Conservation (phyloP, 495 filamentous ascomycete species). For the Aspergillus funiculosus region DNA sequence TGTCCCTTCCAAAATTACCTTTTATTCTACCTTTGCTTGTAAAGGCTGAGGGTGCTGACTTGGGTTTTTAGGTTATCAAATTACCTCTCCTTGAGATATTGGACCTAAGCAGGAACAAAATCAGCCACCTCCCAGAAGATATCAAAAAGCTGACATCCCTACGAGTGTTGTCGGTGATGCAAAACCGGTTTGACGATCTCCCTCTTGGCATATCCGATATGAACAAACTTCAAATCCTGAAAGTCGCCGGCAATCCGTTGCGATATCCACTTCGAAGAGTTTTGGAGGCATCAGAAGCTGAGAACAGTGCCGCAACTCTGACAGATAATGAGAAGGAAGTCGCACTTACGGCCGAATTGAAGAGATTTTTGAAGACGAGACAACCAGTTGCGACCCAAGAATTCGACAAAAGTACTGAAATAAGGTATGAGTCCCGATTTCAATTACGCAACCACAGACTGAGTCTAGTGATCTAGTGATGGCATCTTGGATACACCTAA, state of each 20-base stretch:
- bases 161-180: slow-evolving; percentile 72
- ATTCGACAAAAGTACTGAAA: slow-evolving; percentile 58
- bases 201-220: slow-evolving; percentile 82
- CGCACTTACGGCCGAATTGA: slow-evolving; percentile 64
- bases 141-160: slow-evolving; percentile 70
- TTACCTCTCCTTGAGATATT: slow-evolving; percentile 79
- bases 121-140: slow-evolving; percentile 69
- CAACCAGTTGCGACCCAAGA: slow-evolving; percentile 48
- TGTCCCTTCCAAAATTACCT: slow-evolving; percentile 24
- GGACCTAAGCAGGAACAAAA: slow-evolving; percentile 81
- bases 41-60: slow-evolving; percentile 26
- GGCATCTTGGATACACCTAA: slow-evolving; percentile 62
- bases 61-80: slow-evolving; percentile 57
- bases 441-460: background rate
- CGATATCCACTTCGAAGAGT: slow-evolving; percentile 41
- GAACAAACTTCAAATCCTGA: slow-evolving; percentile 78
- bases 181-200: slow-evolving; percentile 78
- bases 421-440: slow-evolving; percentile 44
- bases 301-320: slow-evolving; percentile 37
- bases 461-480: slow-evolving; percentile 36
- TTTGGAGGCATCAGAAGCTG: slow-evolving; percentile 38
- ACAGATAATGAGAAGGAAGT: slow-evolving; percentile 60
- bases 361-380: slow-evolving; percentile 64
- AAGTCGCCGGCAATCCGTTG: slow-evolving; percentile 81
- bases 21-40: slow-evolving; percentile 8